Conservation (phyloP, 441 rosid species). For the Codiaeum variegatum region DNA sequence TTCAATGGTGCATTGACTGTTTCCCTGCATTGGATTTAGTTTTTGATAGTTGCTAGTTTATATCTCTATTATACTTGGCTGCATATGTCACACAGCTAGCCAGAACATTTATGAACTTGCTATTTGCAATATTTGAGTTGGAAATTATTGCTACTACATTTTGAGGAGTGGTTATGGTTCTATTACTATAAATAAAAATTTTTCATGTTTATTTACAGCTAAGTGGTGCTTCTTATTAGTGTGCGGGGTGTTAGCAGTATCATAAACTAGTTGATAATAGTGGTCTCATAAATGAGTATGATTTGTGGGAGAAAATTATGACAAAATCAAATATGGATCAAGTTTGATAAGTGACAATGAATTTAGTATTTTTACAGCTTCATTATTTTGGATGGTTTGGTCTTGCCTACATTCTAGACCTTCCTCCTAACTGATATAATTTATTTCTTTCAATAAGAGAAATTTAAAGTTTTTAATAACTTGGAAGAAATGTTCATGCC, state of each 20-base stretch:
- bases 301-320: conserved; percentile 48
- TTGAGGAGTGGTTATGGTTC: conserved; percentile 3
- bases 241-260: conserved; percentile 83
- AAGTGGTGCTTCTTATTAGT: conserved; percentile 41
- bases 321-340: conserved; percentile 41
- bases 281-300: conserved; percentile 76
- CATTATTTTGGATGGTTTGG: conserved; percentile 1
- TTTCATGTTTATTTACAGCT: conserved; percentile 19
- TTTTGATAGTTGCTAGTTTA: not conserved
- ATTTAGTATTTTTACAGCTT: conserved; percentile 7
- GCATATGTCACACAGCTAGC: conserved; percentile 8
- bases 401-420: no score
- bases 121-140: not conserved
- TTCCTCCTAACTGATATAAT: no score
- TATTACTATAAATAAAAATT: conserved; percentile 7
- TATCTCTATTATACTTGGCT: not conserved
- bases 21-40: not conserved
- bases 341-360: conserved; percentile 31
- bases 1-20: not conserved
- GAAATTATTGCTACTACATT: conserved; percentile 8
- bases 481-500: no score
- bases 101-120: not conserved
- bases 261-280: conserved; percentile 90
- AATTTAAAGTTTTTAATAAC: no score
- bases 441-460: no score